phyloP scores from a whole-genome alignment of 163 green algal genomes.

The Scenedesmus sp. region DNA sequence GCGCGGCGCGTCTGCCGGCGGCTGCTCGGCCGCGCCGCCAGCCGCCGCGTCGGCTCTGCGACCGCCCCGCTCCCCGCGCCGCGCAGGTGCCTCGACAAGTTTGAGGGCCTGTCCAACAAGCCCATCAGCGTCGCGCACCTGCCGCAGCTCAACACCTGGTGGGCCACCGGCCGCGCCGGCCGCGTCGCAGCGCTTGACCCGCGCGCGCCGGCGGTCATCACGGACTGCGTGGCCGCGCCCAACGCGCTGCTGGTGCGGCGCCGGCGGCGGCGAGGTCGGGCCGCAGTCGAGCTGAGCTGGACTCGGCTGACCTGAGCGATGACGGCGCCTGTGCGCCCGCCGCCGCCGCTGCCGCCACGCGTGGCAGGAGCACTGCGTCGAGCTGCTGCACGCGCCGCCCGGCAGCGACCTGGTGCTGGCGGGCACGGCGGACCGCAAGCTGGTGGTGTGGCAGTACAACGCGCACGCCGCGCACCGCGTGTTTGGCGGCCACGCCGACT shows the following conservation, averaged over 20 bases:
- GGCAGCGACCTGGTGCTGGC: constrained; percentile 71
- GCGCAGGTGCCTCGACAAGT: constrained; percentile 69
- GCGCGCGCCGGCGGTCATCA: constrained; percentile 69
- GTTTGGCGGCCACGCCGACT: constrained; percentile 46
- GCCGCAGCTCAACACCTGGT: constrained; percentile 68
- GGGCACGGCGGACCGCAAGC: constrained; percentile 55
- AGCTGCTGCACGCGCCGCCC: constrained; percentile 61
- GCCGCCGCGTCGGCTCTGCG: no score
- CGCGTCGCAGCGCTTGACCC: constrained; percentile 70
- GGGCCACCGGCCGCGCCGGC: constrained; percentile 62
- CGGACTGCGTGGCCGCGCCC: constrained; percentile 60
- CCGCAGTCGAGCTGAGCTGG: background rate
- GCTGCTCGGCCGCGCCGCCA: no score
- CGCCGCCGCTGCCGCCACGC: no score
- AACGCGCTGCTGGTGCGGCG: constrained; percentile 46
- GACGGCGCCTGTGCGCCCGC: no score
- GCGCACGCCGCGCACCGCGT: constrained; percentile 63
- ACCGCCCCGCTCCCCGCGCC: no score
- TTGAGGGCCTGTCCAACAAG: constrained; percentile 68
- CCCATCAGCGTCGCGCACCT: constrained; percentile 62
- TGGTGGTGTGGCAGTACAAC: constrained; percentile 78
- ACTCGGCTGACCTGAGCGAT: background rate
- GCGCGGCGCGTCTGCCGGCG: no score
- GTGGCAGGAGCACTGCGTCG: constrained; percentile 36
- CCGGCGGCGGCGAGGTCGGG: no score